phyloP scores from a whole-genome alignment of 805 yeast species.

The Komagataella pseudopastoris region DNA sequence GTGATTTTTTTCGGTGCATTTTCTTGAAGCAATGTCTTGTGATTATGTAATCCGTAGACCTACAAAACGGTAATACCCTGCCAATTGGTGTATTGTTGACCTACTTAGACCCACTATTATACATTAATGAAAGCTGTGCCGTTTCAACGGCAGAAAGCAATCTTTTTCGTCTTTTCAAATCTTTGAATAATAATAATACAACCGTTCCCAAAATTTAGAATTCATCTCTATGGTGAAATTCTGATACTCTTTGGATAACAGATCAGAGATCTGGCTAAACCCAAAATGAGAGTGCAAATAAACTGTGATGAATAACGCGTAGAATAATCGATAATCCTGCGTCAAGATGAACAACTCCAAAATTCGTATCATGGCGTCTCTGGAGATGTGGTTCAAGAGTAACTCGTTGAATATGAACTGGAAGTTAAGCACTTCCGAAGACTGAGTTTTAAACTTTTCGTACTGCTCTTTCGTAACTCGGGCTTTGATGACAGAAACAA shows the following conservation, averaged over 20 bases:
- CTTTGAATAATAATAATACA: not conserved
- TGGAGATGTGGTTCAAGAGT: not conserved
- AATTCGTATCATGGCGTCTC: conserved; percentile 5
- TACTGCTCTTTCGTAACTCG: not conserved
- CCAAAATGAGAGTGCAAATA: conserved; percentile 39
- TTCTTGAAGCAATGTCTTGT: not conserved
- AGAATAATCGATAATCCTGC: conserved; percentile 22
- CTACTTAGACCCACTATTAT: not conserved
- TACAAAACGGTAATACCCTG: not conserved
- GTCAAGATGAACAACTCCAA: conserved; percentile 11
- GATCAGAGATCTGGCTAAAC: conserved; percentile 7
- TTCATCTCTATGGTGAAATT: not conserved
- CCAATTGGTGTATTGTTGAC: not conserved
- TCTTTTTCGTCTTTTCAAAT: not conserved
- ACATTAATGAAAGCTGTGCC: not conserved
- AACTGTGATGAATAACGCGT: conserved; percentile 25
- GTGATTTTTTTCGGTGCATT: not conserved
- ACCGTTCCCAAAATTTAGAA: not conserved
- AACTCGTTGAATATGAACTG: not conserved
- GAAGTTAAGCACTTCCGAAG: conserved; percentile 2
- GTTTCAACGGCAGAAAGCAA: not conserved
- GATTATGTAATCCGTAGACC: not conserved
- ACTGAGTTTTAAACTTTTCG: not conserved
- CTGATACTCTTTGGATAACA: not conserved
- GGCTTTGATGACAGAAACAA: not conserved